Percentiles rank a stretch among this genome's conserved stretches.
These are phyloP conservation scores for Xylariaceae sp. DNA, from an alignment of 2,329 filamentous ascomycete species.

Conservation along the genomic window DNA sequence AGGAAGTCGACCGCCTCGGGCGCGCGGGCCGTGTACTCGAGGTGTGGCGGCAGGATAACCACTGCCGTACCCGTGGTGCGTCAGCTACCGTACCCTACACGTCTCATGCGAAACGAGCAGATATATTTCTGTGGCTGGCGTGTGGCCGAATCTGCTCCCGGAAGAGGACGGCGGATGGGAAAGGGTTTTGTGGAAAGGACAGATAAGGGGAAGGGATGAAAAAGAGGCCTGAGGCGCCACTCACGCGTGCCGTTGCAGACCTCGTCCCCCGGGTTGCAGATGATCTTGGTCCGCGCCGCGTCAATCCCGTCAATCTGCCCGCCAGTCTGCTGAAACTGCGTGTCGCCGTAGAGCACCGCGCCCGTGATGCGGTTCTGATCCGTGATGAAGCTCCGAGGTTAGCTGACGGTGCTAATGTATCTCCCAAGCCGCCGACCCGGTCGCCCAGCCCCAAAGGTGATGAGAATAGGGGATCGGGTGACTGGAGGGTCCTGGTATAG, in stretches of 20 bases:
- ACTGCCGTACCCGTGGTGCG: constrained; percentile 6
- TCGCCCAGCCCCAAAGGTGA: too few species aligned
- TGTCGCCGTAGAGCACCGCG: constrained; percentile 25
- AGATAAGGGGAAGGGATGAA: too few species aligned
- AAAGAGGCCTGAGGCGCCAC: too few species aligned
- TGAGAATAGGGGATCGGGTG: too few species aligned
- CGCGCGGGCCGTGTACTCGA: constrained; percentile 2
- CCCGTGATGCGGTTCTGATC: constrained; percentile 3
- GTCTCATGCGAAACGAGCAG: constrained; percentile 25
- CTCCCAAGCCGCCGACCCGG: too few species aligned
- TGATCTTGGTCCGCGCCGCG: constrained; percentile 27
- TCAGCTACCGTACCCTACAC: constrained; percentile 20
- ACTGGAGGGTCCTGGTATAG: too few species aligned
- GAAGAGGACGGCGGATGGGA: too few species aligned
- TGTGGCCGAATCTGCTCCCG: too few species aligned
- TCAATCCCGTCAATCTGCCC: constrained; percentile 24
- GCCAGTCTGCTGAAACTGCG: constrained; percentile 21
- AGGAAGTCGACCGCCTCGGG: constrained; percentile 8
- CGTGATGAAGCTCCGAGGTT: too few species aligned
- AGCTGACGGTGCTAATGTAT: too few species aligned
- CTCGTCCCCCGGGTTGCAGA: constrained; percentile 40
- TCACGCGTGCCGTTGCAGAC: constrained; percentile 40
- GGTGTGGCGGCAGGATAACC: constrained; percentile 2
- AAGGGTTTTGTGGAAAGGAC: too few species aligned
- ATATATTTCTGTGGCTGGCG: too few species aligned